A percentile compares a stretch with the other conserved stretches of the same genome.
phyloP scores from a whole-genome alignment of 1,139 yeast species.

The Sugiyamaella castrensis region DNA sequence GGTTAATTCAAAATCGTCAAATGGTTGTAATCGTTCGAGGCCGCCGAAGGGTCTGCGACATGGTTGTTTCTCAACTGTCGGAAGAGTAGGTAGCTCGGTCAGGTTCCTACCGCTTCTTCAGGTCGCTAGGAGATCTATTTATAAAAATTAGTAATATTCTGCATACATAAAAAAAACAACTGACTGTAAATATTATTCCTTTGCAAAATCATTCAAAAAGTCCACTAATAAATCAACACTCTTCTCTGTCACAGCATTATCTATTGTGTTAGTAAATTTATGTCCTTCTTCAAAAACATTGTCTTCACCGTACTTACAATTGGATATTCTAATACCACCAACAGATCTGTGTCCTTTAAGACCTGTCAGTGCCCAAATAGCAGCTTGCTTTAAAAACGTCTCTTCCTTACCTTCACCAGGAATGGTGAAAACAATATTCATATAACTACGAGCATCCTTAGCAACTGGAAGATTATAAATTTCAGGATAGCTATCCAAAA shows the following conservation, averaged over 20 bases:
- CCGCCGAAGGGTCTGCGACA: background rate
- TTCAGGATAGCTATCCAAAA: conserved; percentile 61
- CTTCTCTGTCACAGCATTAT: conserved; percentile 74
- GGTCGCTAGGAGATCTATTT: too few relatives aligned
- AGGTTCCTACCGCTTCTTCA: too few relatives aligned
- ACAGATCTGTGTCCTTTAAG: conserved; percentile 96
- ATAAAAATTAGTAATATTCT: too few relatives aligned
- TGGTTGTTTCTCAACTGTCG: background rate
- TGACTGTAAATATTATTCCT: conserved; percentile 1
- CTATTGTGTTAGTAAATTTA: conserved; percentile 28
- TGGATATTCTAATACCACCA: conserved; percentile 93
- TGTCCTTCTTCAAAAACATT: too few relatives aligned
- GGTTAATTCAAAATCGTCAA: too few relatives aligned
- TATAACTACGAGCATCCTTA: conserved; percentile 63
- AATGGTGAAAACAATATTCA: conserved; percentile 91
- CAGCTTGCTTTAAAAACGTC: conserved; percentile 63
- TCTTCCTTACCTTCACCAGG: conserved; percentile 58
- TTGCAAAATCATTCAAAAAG: conserved; percentile 60
- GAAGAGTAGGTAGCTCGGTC: too few relatives aligned
- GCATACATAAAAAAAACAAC: background rate
- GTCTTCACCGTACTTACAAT: conserved; percentile 33
- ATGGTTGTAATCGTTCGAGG: too few relatives aligned
- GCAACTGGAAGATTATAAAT: conserved; percentile 68
- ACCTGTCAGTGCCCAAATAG: conserved; percentile 59
- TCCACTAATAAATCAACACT: conserved; percentile 60